Evolutionary conservation across 768 basidiomycete species (phyloP).

Genomic region (Tricholomella constricta): DNA sequence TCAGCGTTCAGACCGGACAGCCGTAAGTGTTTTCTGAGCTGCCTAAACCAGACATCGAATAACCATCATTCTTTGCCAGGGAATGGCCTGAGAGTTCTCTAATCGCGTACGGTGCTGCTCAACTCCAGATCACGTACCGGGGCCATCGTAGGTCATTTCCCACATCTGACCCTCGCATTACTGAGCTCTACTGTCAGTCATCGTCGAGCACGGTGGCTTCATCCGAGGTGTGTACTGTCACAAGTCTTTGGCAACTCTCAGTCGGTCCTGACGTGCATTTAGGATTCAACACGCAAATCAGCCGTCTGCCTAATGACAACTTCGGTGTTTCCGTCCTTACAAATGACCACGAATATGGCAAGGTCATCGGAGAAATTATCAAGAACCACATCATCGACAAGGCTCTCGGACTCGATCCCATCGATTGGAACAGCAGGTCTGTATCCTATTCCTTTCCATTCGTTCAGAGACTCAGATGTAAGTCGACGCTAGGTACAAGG

Average conservation of each 20-base stretch:
- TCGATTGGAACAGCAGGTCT: too few relatives aligned
- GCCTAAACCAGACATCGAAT: background rate
- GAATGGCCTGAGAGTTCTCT: conserved; percentile 22
- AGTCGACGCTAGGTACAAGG: background rate
- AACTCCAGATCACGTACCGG: conserved; percentile 24
- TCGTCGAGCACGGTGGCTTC: conserved; percentile 8
- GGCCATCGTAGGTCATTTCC: conserved; percentile 9
- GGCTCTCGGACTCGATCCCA: too few relatives aligned
- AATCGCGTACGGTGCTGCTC: conserved; percentile 25
- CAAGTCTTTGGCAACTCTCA: background rate
- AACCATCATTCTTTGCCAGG: too few relatives aligned
- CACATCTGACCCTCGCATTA: background rate
- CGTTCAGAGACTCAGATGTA: too few relatives aligned
- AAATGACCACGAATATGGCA: too few relatives aligned
- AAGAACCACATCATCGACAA: too few relatives aligned
- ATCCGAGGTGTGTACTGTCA: conserved; percentile 1
- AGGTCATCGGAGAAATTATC: too few relatives aligned
- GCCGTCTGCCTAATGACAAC: too few relatives aligned
- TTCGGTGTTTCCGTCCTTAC: too few relatives aligned
- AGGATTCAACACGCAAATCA: too few relatives aligned
- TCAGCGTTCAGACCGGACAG: too few relatives aligned
- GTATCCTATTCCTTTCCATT: background rate
- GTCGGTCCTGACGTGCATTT: background rate
- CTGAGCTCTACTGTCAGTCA: background rate
- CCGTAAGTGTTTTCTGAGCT: conserved; percentile 16